Conservation (phyloP, 78 protist genomes). For the Anaeramoeba ignava region DNA sequence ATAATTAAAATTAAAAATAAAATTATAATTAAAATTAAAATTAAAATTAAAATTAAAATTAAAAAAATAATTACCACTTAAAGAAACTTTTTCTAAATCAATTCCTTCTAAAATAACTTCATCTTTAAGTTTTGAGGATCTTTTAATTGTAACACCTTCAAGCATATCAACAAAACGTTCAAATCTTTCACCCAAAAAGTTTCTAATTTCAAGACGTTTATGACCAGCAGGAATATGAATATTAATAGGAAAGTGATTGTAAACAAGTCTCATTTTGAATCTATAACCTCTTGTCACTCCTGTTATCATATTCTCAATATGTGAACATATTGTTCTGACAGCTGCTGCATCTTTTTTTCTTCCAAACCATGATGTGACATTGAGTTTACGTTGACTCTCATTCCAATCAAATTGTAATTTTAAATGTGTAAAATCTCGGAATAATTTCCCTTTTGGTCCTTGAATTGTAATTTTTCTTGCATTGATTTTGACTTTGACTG, state of each 20-base stretch:
- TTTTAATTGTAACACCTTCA: constrained; percentile 62
- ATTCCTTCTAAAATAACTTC: constrained; percentile 85
- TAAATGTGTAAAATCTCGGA: constrained; percentile 71
- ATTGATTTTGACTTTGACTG: no score
- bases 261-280: constrained; percentile 94
- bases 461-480: constrained; percentile 70
- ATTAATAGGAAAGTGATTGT: constrained; percentile 96
- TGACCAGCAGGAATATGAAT: constrained; percentile 44
- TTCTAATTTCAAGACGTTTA: constrained; percentile 78
- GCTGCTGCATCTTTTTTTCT: constrained; percentile 63
- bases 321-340: constrained; percentile 72
- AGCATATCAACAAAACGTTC: constrained; percentile 53
- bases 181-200: constrained; percentile 88
- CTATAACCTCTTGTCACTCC: constrained; percentile 96
- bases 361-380: constrained; percentile 69
- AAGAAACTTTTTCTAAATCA: constrained; percentile 82
- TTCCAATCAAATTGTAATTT: no score
- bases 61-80: no score
- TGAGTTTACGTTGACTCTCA: background rate
- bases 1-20: no score
- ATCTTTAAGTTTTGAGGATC: constrained; percentile 68
- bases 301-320: constrained; percentile 88
- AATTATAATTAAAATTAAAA: no score
- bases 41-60: no score
- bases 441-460: constrained; percentile 88